Conservation (phyloP, 2,329 filamentous ascomycete genomes). For the Penicillium sp. region DNA sequence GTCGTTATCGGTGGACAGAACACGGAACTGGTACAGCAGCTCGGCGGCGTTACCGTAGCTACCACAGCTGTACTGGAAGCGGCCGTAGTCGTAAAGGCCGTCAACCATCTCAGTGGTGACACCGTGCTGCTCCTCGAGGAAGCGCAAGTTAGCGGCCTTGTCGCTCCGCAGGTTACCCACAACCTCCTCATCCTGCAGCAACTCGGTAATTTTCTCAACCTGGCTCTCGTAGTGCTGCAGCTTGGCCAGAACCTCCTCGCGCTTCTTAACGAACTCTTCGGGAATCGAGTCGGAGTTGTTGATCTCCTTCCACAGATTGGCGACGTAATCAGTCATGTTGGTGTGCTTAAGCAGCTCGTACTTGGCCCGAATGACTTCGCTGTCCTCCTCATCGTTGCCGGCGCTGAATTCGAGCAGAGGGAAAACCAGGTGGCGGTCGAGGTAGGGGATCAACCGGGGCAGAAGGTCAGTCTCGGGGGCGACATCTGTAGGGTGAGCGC, state of each 20-base stretch:
- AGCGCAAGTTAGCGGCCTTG: conserved; percentile 98
- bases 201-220: conserved; percentile 82
- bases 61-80: conserved; percentile 97
- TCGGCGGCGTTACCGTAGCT: conserved; percentile 89
- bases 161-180: conserved; percentile 89
- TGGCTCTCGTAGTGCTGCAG: conserved; percentile 83
- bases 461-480: conserved; percentile 76
- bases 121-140: conserved; percentile 92
- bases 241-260: conserved; percentile 81
- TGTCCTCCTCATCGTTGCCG: conserved; percentile 76
- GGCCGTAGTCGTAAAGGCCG: conserved; percentile 90
- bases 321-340: conserved; percentile 99
- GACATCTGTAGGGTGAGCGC: conserved; percentile 55
- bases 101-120: conserved; percentile 96
- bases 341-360: conserved; percentile 94
- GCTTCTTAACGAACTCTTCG: conserved; percentile 83
- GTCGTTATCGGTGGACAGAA: conserved; percentile 97
- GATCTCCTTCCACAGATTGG: conserved; percentile 85
- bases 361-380: conserved; percentile 80
- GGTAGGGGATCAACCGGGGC: conserved; percentile 83
- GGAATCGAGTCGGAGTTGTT: conserved; percentile 76
- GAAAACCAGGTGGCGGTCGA: conserved; percentile 96
- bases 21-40: conserved; percentile 94
- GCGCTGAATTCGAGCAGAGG: conserved; percentile 91
- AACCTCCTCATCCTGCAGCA: conserved; percentile 85